phyloP scores from a whole-genome alignment of 106 monocot species.

The Acorus gramineus region DNA sequence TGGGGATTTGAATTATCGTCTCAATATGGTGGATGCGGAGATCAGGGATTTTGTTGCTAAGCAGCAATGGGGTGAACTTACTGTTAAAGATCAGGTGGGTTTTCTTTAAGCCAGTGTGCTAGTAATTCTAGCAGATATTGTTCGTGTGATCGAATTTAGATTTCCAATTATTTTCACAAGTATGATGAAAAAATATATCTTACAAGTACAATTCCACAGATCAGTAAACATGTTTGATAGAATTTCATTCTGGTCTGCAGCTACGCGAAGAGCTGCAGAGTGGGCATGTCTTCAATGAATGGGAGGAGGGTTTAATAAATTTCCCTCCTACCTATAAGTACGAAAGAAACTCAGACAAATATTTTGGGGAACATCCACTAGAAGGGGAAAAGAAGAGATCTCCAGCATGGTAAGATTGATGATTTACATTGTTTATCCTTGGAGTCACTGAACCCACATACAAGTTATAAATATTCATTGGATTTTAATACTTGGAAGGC shows the following conservation, averaged over 20 bases:
- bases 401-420: neutral
- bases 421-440: too few species aligned
- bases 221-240: neutral
- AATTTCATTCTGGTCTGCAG: neutral
- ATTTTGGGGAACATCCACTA: neutral
- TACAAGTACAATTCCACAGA: neutral
- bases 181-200: neutral
- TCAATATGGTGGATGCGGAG: neutral
- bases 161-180: neutral
- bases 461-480: too few species aligned
- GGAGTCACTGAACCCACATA: too few species aligned
- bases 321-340: conserved; percentile 3
- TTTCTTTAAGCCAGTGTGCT: neutral
- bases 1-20: neutral
- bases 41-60: neutral
- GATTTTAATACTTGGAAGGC: too few species aligned
- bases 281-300: neutral
- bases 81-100: neutral
- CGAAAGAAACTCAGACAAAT: neutral
- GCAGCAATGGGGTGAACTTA: neutral
- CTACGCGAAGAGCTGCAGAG: neutral
- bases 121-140: neutral
- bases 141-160: neutral
- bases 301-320: neutral
- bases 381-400: neutral